Evolutionary conservation across 345 rosid species (phyloP), one percentile per base, ranked within the genome.

Genomic region (Chamaenerion angustifolium): DNA sequence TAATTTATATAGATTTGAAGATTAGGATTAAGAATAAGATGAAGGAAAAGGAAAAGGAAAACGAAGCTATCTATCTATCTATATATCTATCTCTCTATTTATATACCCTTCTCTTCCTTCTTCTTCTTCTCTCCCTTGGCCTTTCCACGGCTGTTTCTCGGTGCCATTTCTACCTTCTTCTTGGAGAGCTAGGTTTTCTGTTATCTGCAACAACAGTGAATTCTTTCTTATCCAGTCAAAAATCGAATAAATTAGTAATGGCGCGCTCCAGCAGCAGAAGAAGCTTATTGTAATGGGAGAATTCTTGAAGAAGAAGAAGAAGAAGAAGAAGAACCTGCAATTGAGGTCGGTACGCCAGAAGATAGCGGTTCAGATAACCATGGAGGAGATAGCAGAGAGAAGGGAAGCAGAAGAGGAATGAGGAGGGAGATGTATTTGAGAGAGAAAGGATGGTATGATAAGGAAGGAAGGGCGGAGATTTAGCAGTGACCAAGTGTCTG

Each of bases 381-480:
- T 56, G 69, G 48, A 49, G 67, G 15, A 40, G 43, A 4, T 18
- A 42, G 21, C 14, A 10, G 43, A 12, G 53, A 7, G 41, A 44
- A 14, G 44, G 85, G 12, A 31, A 56, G 58, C 53, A 59, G 64
- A 46, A 40, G 52, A 49, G 69, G 44, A 19, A 16, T 6, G 55
- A 54, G 8, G 15, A 8, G 35, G 21, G 15, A 10, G 19, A 16
- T 14, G 40, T 40, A 42, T 42, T 44, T 35, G 55, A 45, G 51
- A 37, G 14, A 25, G 51, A 13, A n/a, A 13, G 10, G 53, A 11
- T 73, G 56, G 85, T 64, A 65, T 68, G 98, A 86, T 83, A 86
- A 90, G 98, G 82, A 76, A 90, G 93, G 89, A 83, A 83, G 95
- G 98, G 98, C 79, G 83, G 92, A 83, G 93, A 87, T 82, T 92